Base-by-base conservation (phyloP, 2,329 filamentous ascomycete genomes). In the Trichoderma asperellum region DNA sequence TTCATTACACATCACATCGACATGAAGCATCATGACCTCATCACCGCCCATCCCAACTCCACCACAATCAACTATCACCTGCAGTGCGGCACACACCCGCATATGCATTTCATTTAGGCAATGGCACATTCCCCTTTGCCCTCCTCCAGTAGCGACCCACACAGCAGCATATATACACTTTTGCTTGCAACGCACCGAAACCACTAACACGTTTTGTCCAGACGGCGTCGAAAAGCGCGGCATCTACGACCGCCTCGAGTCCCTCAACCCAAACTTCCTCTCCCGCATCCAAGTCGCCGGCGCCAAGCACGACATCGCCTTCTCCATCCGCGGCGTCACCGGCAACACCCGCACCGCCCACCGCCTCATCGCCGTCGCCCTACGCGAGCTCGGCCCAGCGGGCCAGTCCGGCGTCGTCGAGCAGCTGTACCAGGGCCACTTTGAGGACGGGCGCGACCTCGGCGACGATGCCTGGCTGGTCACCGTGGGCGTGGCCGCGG, bases 331-430 rank as follows among this genome's bases (percentile, higher is more conserved):
- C 21, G 83, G 85, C 21, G 73, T 68, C 10, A 82, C 81, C 27
- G 85, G 85, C 11, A 82, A 81, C 63, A 81, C 83, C 16, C 80
- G 81, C 49, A 77, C 79, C 70, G 80, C 81, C 2, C 85, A 86
- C 76, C 81, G 82, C 71, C 80, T 87, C n/a, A 75, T 85, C 24
- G 79, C 82, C 16, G 78, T 83, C 24, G 80, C 81, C 10, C 77
- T 82, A 21, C 72, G 70, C 55, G 73, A 61, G 66, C 75, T 70
- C 72, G 78, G 77, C 55, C 68, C 73, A 68, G 71, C 70, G 0
- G 76, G 76, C 7, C 83, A 85, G 73, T 74, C 81, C 40, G 76
- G 76, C 12, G 77, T 84, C 14, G 78, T 85, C 12, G 78, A 82
- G 29, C 75, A 75, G 4, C 76, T 87, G 16, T 83, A 82, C 75